Conservation (phyloP, 306 rosid species). For the Ochetophila trinervis region DNA sequence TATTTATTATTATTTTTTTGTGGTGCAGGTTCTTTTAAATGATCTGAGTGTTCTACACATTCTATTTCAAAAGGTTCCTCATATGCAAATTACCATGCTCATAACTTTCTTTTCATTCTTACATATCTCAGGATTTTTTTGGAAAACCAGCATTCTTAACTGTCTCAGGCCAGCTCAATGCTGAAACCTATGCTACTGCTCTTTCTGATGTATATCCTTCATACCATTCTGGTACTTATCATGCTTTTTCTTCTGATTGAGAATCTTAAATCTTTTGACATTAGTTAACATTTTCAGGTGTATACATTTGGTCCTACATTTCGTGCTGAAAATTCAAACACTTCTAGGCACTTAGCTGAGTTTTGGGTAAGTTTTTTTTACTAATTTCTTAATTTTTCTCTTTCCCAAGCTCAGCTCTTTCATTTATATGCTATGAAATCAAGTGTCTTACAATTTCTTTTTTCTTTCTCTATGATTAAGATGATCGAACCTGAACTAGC, state of each 20-base stretch:
- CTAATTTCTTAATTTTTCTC: constrained; percentile 10
- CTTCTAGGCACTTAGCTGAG: constrained; percentile 95
- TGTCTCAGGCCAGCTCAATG: constrained; percentile 95
- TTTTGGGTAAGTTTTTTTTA: constrained; percentile 69
- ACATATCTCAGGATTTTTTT: constrained; percentile 71
- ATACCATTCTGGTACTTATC: constrained; percentile 6
- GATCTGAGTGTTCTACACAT: not conserved
- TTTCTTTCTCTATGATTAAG: constrained; percentile 34
- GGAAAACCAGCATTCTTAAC: constrained; percentile 97
- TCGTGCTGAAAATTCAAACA: constrained; percentile 93
- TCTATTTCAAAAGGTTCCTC: not conserved
- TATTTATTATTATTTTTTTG: not conserved
- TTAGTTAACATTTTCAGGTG: constrained; percentile 42
- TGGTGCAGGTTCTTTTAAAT: no score
- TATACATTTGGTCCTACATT: constrained; percentile 98
- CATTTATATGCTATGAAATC: constrained; percentile 13
- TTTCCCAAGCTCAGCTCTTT: constrained; percentile 10
- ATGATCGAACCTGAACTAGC: constrained; percentile 99
- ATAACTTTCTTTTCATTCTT: constrained; percentile 24
- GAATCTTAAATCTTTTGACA: no score
- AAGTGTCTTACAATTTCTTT: constrained; percentile 18
- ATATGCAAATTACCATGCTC: not conserved
- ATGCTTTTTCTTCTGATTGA: constrained; percentile 18
- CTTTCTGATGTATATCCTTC: constrained; percentile 73
- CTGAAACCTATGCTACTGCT: constrained; percentile 95